These are phyloP conservation scores for Neopestalotiopsis sp. DNA, from an alignment of 2,329 filamentous ascomycete genomes.

Conservation along the genomic window DNA sequence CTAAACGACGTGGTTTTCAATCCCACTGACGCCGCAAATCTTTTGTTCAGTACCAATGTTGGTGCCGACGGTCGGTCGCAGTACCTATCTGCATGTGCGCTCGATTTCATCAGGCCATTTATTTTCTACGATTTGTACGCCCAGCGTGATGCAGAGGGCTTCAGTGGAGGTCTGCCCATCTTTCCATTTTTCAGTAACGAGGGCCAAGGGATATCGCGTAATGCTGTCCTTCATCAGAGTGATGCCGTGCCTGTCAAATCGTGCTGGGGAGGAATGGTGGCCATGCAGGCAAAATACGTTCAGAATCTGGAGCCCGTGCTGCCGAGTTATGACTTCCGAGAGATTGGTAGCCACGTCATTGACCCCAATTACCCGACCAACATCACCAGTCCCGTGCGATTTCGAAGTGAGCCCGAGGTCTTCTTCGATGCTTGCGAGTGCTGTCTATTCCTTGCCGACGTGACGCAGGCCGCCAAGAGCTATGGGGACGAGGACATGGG, in stretches of 20 bases:
- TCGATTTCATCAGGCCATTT: conserved; percentile 73
- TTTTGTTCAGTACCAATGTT: conserved; percentile 67
- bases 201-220: conserved; percentile 59
- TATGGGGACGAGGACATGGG: conserved; percentile 52
- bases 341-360: conserved; percentile 40
- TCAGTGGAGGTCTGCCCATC: conserved; percentile 66
- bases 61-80: conserved; percentile 55
- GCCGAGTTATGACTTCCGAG: conserved; percentile 40
- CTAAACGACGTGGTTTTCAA: conserved; percentile 69
- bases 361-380: conserved; percentile 38
- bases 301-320: conserved; percentile 45
- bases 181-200: conserved; percentile 70
- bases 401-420: conserved; percentile 62
- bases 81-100: conserved; percentile 73
- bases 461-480: conserved; percentile 43
- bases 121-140: conserved; percentile 79
- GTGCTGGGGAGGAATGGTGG: conserved; percentile 81
- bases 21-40: conserved; percentile 56
- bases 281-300: conserved; percentile 66
- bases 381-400: conserved; percentile 51
- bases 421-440: conserved; percentile 71
- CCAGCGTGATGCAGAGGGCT: conserved; percentile 69
- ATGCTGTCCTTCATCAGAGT: conserved; percentile 64
- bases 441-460: conserved; percentile 61
- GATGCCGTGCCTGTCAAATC: conserved; percentile 73